phyloP scores from a whole-genome alignment of 1,284 basidiomycete genomes.

The Trichosporon sp. region DNA sequence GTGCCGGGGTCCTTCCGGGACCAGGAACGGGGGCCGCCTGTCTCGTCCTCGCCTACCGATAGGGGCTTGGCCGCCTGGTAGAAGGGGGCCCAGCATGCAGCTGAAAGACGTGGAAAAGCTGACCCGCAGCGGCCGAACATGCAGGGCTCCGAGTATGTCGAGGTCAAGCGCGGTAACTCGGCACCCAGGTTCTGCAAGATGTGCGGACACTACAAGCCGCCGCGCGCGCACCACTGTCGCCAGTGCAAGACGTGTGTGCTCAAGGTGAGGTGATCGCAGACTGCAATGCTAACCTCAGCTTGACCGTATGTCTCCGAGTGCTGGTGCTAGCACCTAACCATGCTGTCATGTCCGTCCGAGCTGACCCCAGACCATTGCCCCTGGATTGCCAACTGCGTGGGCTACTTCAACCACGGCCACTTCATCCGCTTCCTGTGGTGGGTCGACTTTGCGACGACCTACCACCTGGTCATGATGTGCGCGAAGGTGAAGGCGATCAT shows the following conservation, averaged over 20 bases:
- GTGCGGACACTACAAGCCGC: slow-evolving; percentile 56
- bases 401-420: slow-evolving; percentile 80
- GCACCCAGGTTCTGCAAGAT: slow-evolving; percentile 74
- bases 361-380: slow-evolving; percentile 71
- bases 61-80: too few species aligned
- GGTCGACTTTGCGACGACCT: slow-evolving; percentile 69
- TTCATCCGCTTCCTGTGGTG: slow-evolving; percentile 89
- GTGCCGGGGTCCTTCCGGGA: not conserved
- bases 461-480: slow-evolving; percentile 74
- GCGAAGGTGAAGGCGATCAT: slow-evolving; percentile 59
- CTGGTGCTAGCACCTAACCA: not conserved
- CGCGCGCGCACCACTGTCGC: slow-evolving; percentile 76
- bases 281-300: slow-evolving; percentile 23
- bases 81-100: not conserved
- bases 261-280: slow-evolving; percentile 15
- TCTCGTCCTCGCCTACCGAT: too few species aligned
- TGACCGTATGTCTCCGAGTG: slow-evolving; percentile 25
- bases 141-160: slow-evolving; percentile 63
- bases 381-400: slow-evolving; percentile 58
- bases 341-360: not conserved
- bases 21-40: not conserved
- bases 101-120: not conserved
- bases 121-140: slow-evolving; percentile 64
- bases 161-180: slow-evolving; percentile 80
- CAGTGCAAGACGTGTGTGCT: slow-evolving; percentile 66